Evolutionary conservation across 2,329 filamentous ascomycete genomes (phyloP), one percentile per base, ranked within the genome.

Genomic region (Aspergillus vadensis): DNA sequence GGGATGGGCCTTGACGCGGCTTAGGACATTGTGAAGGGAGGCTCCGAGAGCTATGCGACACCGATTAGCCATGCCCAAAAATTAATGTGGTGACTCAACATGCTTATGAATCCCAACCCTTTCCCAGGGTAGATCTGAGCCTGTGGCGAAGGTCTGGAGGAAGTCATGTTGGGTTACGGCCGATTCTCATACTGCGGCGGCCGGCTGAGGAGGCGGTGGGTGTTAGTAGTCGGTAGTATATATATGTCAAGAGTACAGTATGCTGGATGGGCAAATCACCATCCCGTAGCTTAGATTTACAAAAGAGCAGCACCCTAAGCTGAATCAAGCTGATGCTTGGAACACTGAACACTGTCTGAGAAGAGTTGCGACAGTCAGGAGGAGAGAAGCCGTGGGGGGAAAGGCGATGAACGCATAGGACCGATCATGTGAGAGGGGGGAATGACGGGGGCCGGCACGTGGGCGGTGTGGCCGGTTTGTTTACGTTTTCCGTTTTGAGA

Each of bases 11-110:
- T 97, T 98, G 71, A 98, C 83, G 56, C 91, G 88, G 27, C 91
- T 92, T 62, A 98, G 80, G 70, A 96, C 85, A 72, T 97, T 92
- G 78, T 98, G 92, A 38, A 99, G 85, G 2, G 93, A 97, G 64
- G 92, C 91, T 59, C 95, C 95, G 60, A 99, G 87, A 53, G 89
- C 92, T 96, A 73, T 55, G 21, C 19, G 56, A 57, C 43, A 60
- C 49, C 59, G 55, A 58, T 74, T 72, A 74, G 65, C 68, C 55
- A 59, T 59, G 63, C 52, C 56, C 25, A 48, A 59, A 23, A 62
- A 5, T 2, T 14, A 23, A 51, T 17, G 66, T 59, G 64, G 59
- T 59, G 58, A 32, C 8, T 50, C 10, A 43, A 72, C 76, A 65
- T 78, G 78, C 81, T 79, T 63, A 88, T 79, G 65, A 87, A 87